Evolutionary conservation across 164 flowering plant species (phyloP), one percentile per base, ranked within the genome.

Genomic region (Echeveria elegans): DNA sequence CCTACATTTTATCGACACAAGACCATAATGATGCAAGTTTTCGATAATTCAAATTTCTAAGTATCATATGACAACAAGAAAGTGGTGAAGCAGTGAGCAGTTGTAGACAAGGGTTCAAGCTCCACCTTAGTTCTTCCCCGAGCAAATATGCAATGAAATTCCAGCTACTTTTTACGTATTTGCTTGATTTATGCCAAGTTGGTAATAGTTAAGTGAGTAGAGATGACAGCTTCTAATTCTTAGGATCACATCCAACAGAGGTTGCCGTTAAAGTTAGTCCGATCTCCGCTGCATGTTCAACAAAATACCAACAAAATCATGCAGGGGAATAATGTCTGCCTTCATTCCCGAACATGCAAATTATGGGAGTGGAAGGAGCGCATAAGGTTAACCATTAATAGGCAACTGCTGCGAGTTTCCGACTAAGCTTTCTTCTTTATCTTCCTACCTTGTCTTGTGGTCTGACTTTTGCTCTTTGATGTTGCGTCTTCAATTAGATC

Each of bases 391-490:
- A n/a, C n/a, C 14, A 11, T 23, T 26, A 26, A 26, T 6, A 18
- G 16, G 32, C 32, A 28, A 28, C 32, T 12, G 9, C 19, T 32
- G 8, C 2, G 32, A 56, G 61, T 28, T 19, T 56, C 47, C 72
- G 73, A 80, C 66, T 74, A 69, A 4, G 69, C 73, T 67, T 71
- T 74, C 75, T 63, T 77, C 72, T 71, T 75, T 4, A 28, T 9
- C 32, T 30, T 70, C 75, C 52, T 74, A 67, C 63, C 53, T n/a
- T n/a, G 69, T 45, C 69, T 72, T 68, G 69, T 61, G n/a, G 67
- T 68, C 63, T 70, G 62, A 62, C 31, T 76, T 29, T 41, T 68
- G 65, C 24, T 8, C 56, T 19, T 48, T 5, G 56, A 52, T 52
- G 58, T 23, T 52, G 29, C 23, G 32, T 12, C 16, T 9, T 56